Conservation (phyloP, 345 rosid species). For the Populus simonii region DNA sequence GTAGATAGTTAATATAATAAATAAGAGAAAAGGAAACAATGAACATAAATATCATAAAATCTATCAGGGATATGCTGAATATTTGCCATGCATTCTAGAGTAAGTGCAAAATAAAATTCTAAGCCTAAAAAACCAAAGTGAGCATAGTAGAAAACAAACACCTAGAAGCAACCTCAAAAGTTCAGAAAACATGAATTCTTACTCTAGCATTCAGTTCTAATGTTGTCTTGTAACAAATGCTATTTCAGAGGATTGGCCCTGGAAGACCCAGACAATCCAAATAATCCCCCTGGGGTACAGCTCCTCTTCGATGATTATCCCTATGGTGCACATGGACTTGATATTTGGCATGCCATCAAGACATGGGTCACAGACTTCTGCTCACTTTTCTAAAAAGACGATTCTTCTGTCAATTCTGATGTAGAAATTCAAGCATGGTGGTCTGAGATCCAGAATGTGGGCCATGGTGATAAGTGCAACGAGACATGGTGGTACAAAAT, state of each 20-base stretch:
- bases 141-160: not conserved
- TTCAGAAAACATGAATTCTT: not conserved
- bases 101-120: not conserved
- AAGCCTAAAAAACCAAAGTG: not conserved
- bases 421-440: conserved; percentile 66
- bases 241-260: conserved; percentile 50
- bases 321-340: conserved; percentile 60
- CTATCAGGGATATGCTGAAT: too few species aligned
- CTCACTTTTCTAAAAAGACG: conserved; percentile 46
- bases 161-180: not conserved
- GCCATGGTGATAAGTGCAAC: conserved; percentile 49
- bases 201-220: not conserved
- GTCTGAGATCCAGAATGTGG: conserved; percentile 48
- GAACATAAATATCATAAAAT: not conserved
- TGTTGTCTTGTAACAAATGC: not conserved
- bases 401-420: conserved; percentile 39
- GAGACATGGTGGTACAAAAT: conserved; percentile 54
- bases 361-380: conserved; percentile 54
- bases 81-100: not conserved
- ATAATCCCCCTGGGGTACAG: conserved; percentile 37
- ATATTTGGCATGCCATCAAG: conserved; percentile 50
- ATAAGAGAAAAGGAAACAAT: not conserved
- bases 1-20: not conserved
- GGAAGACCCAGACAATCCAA: conserved; percentile 30
- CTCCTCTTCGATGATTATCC: conserved; percentile 52